A percentile compares a stretch with the other conserved stretches of the same genome.
Evolutionary conservation across 306 rosid species (phyloP).

Genomic region (Rosa lucieae): DNA sequence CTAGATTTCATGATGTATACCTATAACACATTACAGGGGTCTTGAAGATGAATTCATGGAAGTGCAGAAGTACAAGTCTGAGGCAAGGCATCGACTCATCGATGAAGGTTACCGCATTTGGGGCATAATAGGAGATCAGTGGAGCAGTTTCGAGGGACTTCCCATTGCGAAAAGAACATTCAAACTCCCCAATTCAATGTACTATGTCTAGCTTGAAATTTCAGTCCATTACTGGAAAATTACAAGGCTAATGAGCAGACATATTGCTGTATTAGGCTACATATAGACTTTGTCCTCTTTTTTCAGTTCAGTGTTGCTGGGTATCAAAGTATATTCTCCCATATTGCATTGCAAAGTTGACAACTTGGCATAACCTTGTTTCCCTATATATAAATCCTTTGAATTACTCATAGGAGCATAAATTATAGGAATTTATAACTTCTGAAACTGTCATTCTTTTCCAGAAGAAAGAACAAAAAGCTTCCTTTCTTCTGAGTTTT

Average conservation of each 20-base stretch:
- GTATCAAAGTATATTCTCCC: background rate
- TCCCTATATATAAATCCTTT: background rate
- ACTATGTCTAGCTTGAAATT: constrained; percentile 26
- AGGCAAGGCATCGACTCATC: constrained; percentile 41
- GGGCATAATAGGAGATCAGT: constrained; percentile 66
- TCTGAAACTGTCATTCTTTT: background rate
- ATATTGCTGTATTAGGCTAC: background rate
- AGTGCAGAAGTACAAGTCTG: constrained; percentile 42
- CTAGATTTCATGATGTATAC: background rate
- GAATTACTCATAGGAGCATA: background rate
- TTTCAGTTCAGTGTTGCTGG: background rate
- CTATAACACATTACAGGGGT: constrained; percentile 37
- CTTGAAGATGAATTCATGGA: constrained; percentile 56
- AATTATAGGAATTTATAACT: background rate
- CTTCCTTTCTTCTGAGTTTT: background rate
- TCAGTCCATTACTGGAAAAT: background rate
- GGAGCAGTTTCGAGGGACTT: constrained; percentile 68
- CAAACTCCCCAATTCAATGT: constrained; percentile 66
- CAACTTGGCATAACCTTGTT: background rate
- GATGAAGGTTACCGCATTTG: constrained; percentile 60
- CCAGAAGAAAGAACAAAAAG: background rate
- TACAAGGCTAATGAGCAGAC: background rate
- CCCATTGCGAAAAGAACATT: constrained; percentile 55
- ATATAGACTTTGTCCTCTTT: background rate
- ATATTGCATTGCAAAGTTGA: background rate